Percentiles rank a stretch among this genome's conserved stretches.
Conservation (phyloP, 352 stramenopile genomes). For the Phytophthora pini region DNA sequence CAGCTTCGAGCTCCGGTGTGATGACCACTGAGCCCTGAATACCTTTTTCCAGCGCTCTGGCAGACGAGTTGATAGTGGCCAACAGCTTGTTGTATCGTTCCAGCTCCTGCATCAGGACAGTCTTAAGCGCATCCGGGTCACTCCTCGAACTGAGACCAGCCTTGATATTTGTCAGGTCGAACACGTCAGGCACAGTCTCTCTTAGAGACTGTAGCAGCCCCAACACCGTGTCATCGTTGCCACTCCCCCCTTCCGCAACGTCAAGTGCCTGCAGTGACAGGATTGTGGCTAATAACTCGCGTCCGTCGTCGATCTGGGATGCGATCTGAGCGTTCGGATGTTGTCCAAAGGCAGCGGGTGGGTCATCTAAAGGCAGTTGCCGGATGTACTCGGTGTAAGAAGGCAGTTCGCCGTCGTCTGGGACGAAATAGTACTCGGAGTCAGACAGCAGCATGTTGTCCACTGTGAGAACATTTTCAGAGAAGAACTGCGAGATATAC, state of each 20-base stretch:
- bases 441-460: constrained; percentile 90
- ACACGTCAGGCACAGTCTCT: constrained; percentile 90
- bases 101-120: constrained; percentile 94
- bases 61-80: constrained; percentile 72
- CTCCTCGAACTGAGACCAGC: constrained; percentile 62
- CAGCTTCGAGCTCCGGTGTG: constrained; percentile 93
- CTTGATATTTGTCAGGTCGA: constrained; percentile 88
- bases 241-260: constrained; percentile 81
- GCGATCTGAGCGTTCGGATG: constrained; percentile 96
- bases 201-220: constrained; percentile 81
- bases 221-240: constrained; percentile 91
- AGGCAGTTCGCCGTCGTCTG: constrained; percentile 89
- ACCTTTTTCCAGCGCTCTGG: constrained; percentile 90
- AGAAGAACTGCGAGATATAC: constrained; percentile 97
- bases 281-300: constrained; percentile 90
- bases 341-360: constrained; percentile 94
- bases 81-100: constrained; percentile 95
- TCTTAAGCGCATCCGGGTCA: constrained; percentile 94
- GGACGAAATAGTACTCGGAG: constrained; percentile 94
- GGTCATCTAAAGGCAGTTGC: constrained; percentile 90
- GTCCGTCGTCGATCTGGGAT: constrained; percentile 94
- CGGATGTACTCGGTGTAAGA: constrained; percentile 93
- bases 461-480: constrained; percentile 84
- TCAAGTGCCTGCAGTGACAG: constrained; percentile 90
- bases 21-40: constrained; percentile 96